Percentiles rank a stretch among this genome's conserved stretches.
Conservation (phyloP, 2,329 filamentous ascomycete genomes). For the Domatiomyces globalis region DNA sequence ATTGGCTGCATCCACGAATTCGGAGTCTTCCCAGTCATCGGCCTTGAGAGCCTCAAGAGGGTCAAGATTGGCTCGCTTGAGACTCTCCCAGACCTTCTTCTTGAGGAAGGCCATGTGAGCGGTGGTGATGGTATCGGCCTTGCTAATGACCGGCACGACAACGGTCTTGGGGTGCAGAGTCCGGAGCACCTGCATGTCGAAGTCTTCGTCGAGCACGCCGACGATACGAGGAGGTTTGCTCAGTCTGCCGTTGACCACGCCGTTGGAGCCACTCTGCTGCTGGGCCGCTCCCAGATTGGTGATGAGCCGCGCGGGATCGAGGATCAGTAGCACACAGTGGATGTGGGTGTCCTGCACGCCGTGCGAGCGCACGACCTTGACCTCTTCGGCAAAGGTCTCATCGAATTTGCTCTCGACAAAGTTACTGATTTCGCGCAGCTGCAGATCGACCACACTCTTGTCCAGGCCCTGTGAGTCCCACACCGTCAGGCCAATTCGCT, state of each 20-base stretch:
- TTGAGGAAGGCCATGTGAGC: conserved; percentile 89
- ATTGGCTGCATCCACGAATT: conserved; percentile 43
- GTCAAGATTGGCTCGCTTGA: conserved; percentile 75
- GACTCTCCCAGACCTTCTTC: conserved; percentile 73
- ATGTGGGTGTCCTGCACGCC: conserved; percentile 94
- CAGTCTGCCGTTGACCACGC: conserved; percentile 37
- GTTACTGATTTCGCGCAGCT: conserved; percentile 75
- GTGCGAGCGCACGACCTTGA: conserved; percentile 88
- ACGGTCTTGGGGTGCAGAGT: conserved; percentile 86
- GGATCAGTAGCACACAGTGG: conserved; percentile 81
- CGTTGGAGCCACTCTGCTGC: conserved; percentile 45
- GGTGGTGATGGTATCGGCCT: conserved; percentile 91
- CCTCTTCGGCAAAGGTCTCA: conserved; percentile 92
- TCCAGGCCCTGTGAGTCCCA: conserved; percentile 96
- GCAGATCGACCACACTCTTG: conserved; percentile 86
- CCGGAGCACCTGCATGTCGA: conserved; percentile 81
- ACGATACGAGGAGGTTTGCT: conserved; percentile 29
- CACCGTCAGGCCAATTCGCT: conserved; percentile 79
- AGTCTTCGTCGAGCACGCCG: conserved; percentile 67
- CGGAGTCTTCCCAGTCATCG: conserved; percentile 59
- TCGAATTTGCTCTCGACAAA: conserved; percentile 98
- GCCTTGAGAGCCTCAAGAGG: conserved; percentile 75
- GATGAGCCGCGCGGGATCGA: conserved; percentile 78
- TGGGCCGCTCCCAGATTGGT: conserved; percentile 56
- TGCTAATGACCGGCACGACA: conserved; percentile 87